Conservation (phyloP, 441 rosid genomes). For the Flueggea neowawraea region DNA sequence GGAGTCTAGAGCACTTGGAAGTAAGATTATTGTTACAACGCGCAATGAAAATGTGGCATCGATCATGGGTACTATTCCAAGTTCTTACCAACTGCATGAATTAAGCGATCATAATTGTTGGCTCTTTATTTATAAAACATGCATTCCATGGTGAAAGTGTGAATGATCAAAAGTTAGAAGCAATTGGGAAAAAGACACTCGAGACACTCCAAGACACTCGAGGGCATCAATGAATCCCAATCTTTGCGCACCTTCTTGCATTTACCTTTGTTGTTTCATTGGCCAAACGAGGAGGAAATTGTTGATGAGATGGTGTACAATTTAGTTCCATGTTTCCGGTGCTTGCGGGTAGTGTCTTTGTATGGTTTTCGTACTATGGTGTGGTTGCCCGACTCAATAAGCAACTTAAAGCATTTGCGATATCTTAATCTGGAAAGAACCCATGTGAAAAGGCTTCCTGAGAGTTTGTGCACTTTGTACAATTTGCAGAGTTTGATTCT, state of each 20-base stretch:
- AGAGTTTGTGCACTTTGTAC: too few relatives aligned
- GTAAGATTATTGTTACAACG: conserved; percentile 20
- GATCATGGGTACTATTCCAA: background rate
- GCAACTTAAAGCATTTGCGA: conserved; percentile 10
- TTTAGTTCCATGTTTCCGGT: too few relatives aligned
- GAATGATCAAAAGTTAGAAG: background rate
- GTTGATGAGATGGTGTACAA: too few relatives aligned
- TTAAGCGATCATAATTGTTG: conserved; percentile 9
- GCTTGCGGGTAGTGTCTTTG: conserved; percentile 11
- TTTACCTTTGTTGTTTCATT: too few relatives aligned
- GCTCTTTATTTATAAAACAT: conserved; percentile 5
- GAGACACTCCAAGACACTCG: too few relatives aligned
- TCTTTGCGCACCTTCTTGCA: too few relatives aligned
- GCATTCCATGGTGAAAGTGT: conserved; percentile 3
- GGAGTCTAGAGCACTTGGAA: conserved; percentile 1
- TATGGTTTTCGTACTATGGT: too few relatives aligned
- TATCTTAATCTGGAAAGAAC: background rate
- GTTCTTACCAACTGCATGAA: background rate
- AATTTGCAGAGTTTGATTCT: too few relatives aligned
- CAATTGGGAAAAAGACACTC: conserved; percentile 2
- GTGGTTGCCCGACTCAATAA: background rate
- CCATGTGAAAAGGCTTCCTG: too few relatives aligned
- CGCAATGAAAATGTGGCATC: conserved; percentile 9
- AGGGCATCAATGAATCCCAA: too few relatives aligned
- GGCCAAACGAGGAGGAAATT: too few relatives aligned